Evolutionary conservation across 441 rosid genomes (phyloP), one percentile per base, ranked within the genome.

Genomic region (Erysimum cheiri): DNA sequence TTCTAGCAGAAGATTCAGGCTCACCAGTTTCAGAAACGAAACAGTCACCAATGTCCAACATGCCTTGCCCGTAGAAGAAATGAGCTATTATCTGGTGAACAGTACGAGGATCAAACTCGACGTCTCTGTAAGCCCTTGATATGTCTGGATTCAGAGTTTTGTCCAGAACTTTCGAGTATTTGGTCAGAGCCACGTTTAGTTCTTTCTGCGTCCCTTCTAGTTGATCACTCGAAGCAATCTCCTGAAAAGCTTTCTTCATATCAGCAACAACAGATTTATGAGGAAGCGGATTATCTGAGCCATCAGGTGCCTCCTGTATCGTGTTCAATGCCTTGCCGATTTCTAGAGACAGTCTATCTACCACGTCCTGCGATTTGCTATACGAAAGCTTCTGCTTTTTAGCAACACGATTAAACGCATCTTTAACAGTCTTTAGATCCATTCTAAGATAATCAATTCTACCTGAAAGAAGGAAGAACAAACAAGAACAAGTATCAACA

Each of bases 331-430:
- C 62, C 69, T 75, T 76, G 26, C 57, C 70, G 22, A 82, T 77
- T 78, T 84, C 85, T 70, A 56, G 82, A 37, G 53, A 47, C 29
- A 86, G 35, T 52, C 40, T 72, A 19, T 78, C 81, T 3, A 81
- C 64, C 60, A 71, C 66, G 81, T 84, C 85, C 8, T 75, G 88
- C 43, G 76, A 58, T 68, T 74, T 82, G 50, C 76, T 81, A 53
- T 49, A 62, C 22, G 82, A 76, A 53, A 86, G 69, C 67, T 84
- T 86, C 73, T 84, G 91, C 73, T 81, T 86, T 78, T 82, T 86
- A 4, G 84, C 28, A 60, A 86, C 82, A 61, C 82, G 84, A 68
- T 82, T 88, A 75, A 86, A 86, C 60, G 82, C 85, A 80, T 86
- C 87, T 49, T 69, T 86, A 14, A 84, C 71, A 24, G 66, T 57